These are phyloP conservation scores for Sporisorium reilianum DNA, from an alignment of 1,284 basidiomycete species.

Conservation along the genomic window DNA sequence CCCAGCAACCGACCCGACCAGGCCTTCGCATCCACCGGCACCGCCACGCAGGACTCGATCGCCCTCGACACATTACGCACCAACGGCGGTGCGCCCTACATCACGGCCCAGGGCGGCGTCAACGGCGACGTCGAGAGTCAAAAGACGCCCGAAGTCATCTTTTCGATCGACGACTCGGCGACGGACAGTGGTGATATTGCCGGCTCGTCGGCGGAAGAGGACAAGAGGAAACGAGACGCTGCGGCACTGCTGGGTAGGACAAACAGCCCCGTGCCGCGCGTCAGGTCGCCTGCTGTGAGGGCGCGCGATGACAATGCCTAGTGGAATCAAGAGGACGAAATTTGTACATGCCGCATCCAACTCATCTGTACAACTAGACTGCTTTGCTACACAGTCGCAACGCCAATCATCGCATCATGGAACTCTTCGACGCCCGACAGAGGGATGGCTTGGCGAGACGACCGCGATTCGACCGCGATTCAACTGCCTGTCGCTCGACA, in stretches of 20 bases:
- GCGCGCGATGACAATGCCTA: slow-evolving; percentile 5
- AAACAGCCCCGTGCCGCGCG: slow-evolving; percentile 33
- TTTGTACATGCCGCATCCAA: neutral
- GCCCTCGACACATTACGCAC: slow-evolving; percentile 27
- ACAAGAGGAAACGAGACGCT: slow-evolving; percentile 25
- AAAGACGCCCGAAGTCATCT: slow-evolving; percentile 47
- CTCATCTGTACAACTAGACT: slow-evolving; percentile 18
- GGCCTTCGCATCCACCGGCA: slow-evolving; percentile 37
- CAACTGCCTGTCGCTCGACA: no score
- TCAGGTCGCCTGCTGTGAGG: slow-evolving; percentile 26
- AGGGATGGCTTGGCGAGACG: no score
- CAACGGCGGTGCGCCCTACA: slow-evolving; percentile 45
- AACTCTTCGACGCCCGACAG: neutral
- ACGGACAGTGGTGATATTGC: slow-evolving; percentile 31
- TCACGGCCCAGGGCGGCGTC: slow-evolving; percentile 33
- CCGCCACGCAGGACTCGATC: slow-evolving; percentile 6
- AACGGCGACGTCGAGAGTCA: slow-evolving; percentile 40
- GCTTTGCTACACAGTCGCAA: neutral
- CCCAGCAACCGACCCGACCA: slow-evolving; percentile 44
- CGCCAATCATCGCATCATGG: neutral
- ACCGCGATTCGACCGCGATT: no score
- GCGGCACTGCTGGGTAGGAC: slow-evolving; percentile 28
- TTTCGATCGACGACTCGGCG: slow-evolving; percentile 31
- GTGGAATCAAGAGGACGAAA: neutral
- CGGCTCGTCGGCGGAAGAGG: slow-evolving; percentile 26